Percentiles rank a stretch among this genome's conserved stretches.
phyloP scores from a whole-genome alignment of 2,329 filamentous ascomycete genomes.

The Aspergillus floridensis region DNA sequence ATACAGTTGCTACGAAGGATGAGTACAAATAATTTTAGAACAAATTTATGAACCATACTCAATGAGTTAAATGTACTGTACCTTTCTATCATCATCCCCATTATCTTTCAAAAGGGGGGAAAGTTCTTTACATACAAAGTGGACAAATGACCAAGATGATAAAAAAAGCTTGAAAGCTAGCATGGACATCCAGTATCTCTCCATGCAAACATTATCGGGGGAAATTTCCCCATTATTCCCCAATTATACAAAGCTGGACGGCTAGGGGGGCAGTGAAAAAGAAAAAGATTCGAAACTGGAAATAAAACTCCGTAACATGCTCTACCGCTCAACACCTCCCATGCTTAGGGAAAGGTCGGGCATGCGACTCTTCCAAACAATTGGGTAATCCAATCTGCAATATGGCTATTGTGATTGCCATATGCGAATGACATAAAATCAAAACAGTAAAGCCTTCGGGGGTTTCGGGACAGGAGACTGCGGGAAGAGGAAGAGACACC shows the following conservation, averaged over 20 bases:
- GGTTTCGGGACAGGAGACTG: neutral
- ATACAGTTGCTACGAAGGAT: too few relatives aligned
- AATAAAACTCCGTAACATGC: constrained; percentile 27
- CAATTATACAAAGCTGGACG: constrained; percentile 16
- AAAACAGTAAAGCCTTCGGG: constrained; percentile 1
- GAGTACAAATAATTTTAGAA: too few relatives aligned
- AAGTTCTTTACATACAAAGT: constrained; percentile 11
- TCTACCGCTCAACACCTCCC: constrained; percentile 31
- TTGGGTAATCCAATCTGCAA: neutral
- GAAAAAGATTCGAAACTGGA: constrained; percentile 15
- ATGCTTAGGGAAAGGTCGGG: constrained; percentile 28
- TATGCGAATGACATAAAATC: neutral
- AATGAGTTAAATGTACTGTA: neutral
- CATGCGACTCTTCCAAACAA: constrained; percentile 13
- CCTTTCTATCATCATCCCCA: constrained; percentile 14
- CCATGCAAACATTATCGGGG: too few relatives aligned
- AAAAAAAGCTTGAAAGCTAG: neutral
- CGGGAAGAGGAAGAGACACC: constrained; percentile 6
- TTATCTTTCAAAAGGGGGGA: too few relatives aligned
- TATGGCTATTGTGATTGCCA: neutral
- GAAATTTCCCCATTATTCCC: constrained; percentile 1
- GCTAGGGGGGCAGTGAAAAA: constrained; percentile 11
- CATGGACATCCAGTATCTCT: neutral
- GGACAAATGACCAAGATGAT: constrained; percentile 6
- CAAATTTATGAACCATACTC: too few relatives aligned